Base-by-base conservation (phyloP, 1,284 basidiomycete species). In the Serendipita sp. region DNA sequence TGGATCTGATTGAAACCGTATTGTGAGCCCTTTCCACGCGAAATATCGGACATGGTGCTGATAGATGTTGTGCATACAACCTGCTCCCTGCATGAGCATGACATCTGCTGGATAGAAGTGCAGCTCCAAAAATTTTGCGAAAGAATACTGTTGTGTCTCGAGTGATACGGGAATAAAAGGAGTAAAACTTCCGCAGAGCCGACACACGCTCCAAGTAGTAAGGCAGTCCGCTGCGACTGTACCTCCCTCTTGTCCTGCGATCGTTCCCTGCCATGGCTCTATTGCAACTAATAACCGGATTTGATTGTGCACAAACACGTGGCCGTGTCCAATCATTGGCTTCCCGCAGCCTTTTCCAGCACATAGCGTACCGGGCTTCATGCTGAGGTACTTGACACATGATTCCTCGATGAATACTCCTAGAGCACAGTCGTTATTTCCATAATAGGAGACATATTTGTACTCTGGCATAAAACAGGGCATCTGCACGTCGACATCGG, bases 21-120 rank as follows among this genome's bases (percentile, higher is more conserved):
- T 83, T 2, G 92, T 93, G 83, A 89, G 86, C 1, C 85, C 84
- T 66, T 82, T 82, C 44, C 79, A 82, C 15, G 91, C 88, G 73
- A 98, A 97, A 74, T 92, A 98, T 47, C 96, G 86, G 65, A 93
- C 85, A 69, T 98, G 93, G 69, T 97, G 87, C 65, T 87, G 83
- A 71, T 93, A 96, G 63, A 94, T 91, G 71, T 99, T 96, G 74
- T 99, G 96, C 62, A 86, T 80, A 71, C 96, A 99, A 2, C 86
- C 84, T 65, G 87, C 85, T 50, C 87, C 87, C 67, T 85, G 84
- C n/a, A 89, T 85, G 30, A 89, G 77, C 69, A 84, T 83, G 67
- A 90, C 86, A 68, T 90, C 83, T 49, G 85, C 87, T 13, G 91
- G 90, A 73, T 95, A 94, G 73, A 94, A 94, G 69, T 92, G 88